Percentiles rank a stretch among this genome's conserved stretches.
phyloP scores from a whole-genome alignment of 345 rosid species.

The Theobroma cacao region DNA sequence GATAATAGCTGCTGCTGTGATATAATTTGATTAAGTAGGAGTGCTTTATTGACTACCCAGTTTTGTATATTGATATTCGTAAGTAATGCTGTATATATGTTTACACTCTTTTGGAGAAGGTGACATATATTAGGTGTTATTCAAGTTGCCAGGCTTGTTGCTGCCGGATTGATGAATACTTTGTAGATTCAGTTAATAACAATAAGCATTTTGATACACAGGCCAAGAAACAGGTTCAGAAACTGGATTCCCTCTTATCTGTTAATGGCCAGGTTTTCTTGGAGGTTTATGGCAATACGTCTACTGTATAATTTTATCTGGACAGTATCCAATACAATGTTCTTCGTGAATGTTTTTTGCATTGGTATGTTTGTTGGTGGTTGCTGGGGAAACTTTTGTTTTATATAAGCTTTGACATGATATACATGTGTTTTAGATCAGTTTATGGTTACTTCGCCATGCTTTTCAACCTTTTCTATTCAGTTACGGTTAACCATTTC shows the following conservation, averaged over 20 bases:
- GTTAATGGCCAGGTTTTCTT: neutral
- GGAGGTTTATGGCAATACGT: neutral
- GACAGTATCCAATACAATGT: neutral
- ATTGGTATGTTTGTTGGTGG: neutral
- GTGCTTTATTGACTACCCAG: constrained; percentile 5
- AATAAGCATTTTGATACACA: neutral
- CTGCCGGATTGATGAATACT: neutral
- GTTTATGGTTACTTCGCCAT: neutral
- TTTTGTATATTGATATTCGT: constrained; percentile 14
- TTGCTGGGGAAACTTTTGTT: neutral
- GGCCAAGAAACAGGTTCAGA: neutral
- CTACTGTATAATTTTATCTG: neutral
- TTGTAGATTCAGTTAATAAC: constrained; percentile 6
- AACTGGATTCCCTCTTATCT: neutral
- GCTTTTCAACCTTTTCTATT: neutral
- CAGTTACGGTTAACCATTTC: neutral
- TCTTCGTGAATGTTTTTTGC: neutral
- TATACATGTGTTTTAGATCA: neutral
- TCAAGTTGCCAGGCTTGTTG: constrained; percentile 1
- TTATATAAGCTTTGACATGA: neutral
- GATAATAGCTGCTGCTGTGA: neutral
- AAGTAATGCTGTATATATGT: constrained; percentile 21
- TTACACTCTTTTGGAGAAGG: neutral
- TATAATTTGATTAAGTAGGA: neutral
- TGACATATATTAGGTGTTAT: neutral